Percentiles rank a stretch among this genome's conserved stretches.
Conservation (phyloP, 2,329 filamentous ascomycete species). For the Septoria linicola region DNA sequence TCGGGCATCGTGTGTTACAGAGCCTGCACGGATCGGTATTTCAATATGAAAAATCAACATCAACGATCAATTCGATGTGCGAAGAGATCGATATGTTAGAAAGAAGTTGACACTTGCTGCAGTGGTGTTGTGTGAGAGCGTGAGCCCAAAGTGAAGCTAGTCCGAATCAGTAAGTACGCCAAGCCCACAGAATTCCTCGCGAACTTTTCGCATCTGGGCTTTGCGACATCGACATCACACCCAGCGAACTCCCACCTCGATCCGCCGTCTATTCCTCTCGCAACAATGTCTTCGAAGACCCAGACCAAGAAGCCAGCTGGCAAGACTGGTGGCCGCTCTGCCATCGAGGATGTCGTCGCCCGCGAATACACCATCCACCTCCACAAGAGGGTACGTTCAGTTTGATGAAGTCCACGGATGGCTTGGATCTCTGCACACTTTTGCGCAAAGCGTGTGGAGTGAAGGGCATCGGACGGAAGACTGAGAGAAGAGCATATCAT, state of each 20-base stretch:
- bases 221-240: slow-evolving; percentile 18
- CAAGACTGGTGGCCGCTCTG: slow-evolving; percentile 77
- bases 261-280: slow-evolving; percentile 12
- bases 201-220: not conserved
- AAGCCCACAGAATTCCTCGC: not conserved
- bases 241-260: slow-evolving; percentile 18
- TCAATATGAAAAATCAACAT: too few relatives aligned
- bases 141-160: too few relatives aligned
- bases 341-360: slow-evolving; percentile 97
- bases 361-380: slow-evolving; percentile 99
- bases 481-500: slow-evolving; percentile 49
- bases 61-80: too few relatives aligned
- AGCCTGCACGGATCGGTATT: too few relatives aligned
- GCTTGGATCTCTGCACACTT: slow-evolving; percentile 32
- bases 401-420: slow-evolving; percentile 70
- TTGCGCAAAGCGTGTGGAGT: not conserved
- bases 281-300: slow-evolving; percentile 44
- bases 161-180: too few relatives aligned
- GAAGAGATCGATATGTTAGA: too few relatives aligned
- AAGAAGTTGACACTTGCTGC: not conserved
- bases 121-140: not conserved
- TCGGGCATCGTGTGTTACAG: too few relatives aligned
- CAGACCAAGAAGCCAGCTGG: slow-evolving; percentile 60
- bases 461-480: slow-evolving; percentile 63
- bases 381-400: slow-evolving; percentile 94